Percentiles rank a stretch among this genome's conserved stretches.
Conservation (phyloP, 2,329 filamentous ascomycete species). For the Fonsecaea erecta region DNA sequence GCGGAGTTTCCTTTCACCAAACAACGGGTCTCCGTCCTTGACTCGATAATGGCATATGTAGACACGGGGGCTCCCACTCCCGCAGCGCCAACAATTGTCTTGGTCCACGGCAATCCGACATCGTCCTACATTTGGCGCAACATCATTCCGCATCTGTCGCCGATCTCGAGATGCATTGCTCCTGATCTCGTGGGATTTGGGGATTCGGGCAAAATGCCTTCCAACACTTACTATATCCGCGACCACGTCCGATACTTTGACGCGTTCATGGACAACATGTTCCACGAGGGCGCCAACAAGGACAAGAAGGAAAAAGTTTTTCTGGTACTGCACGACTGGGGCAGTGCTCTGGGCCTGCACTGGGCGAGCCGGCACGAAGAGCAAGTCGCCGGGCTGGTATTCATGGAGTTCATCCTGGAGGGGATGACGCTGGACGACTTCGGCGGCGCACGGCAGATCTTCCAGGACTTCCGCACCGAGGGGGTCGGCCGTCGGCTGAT, state of each 20-base stretch:
- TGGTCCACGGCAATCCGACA: conserved; percentile 12
- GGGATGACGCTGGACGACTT: background rate
- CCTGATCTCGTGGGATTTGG: conserved; percentile 1
- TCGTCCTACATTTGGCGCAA: conserved; percentile 14
- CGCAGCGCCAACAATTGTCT: background rate
- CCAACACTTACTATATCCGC: background rate
- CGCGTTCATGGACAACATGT: background rate
- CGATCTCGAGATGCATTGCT: conserved; percentile 4
- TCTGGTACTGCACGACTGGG: conserved; percentile 10
- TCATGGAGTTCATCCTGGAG: conserved; percentile 3
- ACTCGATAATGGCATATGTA: background rate
- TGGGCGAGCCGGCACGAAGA: conserved; percentile 3
- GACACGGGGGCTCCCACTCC: background rate
- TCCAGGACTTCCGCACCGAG: background rate
- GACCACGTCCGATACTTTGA: conserved; percentile 3
- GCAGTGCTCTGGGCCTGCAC: conserved; percentile 4
- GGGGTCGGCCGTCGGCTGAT: background rate
- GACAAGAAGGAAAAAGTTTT: background rate
- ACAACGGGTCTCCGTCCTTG: background rate
- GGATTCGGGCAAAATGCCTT: background rate
- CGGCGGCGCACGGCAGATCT: background rate
- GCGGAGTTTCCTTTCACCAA: background rate
- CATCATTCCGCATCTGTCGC: conserved; percentile 9
- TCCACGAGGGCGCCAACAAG: background rate
- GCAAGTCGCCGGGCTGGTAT: background rate